phyloP scores from a whole-genome alignment of 164 flowering plant genomes.

The Taxillus chinensis region DNA sequence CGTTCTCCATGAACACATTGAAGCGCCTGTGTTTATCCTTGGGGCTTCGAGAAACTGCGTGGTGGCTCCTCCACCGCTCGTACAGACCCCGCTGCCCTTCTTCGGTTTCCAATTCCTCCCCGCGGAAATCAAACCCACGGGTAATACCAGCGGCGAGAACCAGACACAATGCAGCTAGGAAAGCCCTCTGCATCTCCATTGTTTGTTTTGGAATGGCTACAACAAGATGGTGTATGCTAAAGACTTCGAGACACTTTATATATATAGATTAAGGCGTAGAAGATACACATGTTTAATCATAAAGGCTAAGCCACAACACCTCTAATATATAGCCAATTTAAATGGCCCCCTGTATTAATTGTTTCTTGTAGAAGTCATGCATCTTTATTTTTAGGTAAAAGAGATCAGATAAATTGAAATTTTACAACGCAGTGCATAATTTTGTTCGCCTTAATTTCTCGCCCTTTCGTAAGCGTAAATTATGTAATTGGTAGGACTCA shows the following conservation, averaged over 20 bases:
- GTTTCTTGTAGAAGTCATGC: too few relatives aligned
- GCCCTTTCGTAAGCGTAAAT: too few relatives aligned
- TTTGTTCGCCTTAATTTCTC: too few relatives aligned
- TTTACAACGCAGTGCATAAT: too few relatives aligned
- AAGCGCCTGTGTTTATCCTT: slow-evolving; percentile 48
- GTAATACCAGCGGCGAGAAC: slow-evolving; percentile 14
- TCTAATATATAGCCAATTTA: too few relatives aligned
- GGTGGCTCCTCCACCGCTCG: slow-evolving; percentile 66
- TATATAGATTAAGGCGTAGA: neutral
- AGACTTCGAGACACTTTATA: neutral
- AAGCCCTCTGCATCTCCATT: slow-evolving; percentile 21
- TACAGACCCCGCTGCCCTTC: slow-evolving; percentile 55
- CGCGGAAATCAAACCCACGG: slow-evolving; percentile 43
- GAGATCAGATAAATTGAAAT: too few relatives aligned
- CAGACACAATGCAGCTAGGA: slow-evolving; percentile 19
- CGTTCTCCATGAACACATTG: slow-evolving; percentile 62
- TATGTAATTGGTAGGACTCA: too few relatives aligned
- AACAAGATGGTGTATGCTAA: neutral
- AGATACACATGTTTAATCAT: too few relatives aligned
- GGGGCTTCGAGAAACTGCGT: slow-evolving; percentile 39
- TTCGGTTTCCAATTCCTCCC: slow-evolving; percentile 48
- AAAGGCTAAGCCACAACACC: too few relatives aligned
- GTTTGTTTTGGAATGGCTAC: neutral
- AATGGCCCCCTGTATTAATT: too few relatives aligned
- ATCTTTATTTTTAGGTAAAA: too few relatives aligned